phyloP scores from a whole-genome alignment of 2,329 filamentous ascomycete genomes.

The Microcyclosporella mali region DNA sequence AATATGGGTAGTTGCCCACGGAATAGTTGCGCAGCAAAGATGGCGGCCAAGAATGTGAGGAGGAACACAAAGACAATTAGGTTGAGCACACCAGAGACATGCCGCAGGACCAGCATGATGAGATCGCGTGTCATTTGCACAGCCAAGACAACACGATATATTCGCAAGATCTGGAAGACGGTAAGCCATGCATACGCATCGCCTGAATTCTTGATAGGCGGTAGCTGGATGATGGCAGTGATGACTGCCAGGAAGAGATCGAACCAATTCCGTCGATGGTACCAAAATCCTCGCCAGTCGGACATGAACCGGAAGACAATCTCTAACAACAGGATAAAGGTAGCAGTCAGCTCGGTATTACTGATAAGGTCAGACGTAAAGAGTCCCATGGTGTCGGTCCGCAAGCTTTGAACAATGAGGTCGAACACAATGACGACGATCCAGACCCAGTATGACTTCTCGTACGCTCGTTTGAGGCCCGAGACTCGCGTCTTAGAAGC shows the following conservation, averaged over 20 bases:
- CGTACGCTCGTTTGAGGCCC: slow-evolving; percentile 63
- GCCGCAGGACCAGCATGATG: slow-evolving; percentile 80
- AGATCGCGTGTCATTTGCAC: slow-evolving; percentile 81
- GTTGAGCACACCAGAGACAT: slow-evolving; percentile 85
- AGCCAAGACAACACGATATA: slow-evolving; percentile 85
- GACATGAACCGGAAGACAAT: slow-evolving; percentile 71
- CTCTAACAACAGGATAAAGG: slow-evolving; percentile 70
- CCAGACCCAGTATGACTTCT: slow-evolving; percentile 72
- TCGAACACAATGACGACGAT: slow-evolving; percentile 72
- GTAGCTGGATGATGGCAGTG: slow-evolving; percentile 79
- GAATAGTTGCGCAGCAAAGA: slow-evolving; percentile 89
- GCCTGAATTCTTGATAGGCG: slow-evolving; percentile 65
- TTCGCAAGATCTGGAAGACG: slow-evolving; percentile 85
- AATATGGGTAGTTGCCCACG: slow-evolving; percentile 67
- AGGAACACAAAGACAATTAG: slow-evolving; percentile 94
- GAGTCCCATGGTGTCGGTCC: slow-evolving; percentile 68
- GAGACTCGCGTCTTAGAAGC: slow-evolving; percentile 27
- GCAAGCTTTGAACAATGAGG: slow-evolving; percentile 69
- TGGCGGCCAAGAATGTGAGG: slow-evolving; percentile 86
- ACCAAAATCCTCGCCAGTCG: slow-evolving; percentile 77
- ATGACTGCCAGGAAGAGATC: slow-evolving; percentile 75
- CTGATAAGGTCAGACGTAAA: slow-evolving; percentile 60
- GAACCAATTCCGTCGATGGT: slow-evolving; percentile 66
- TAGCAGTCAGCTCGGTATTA: slow-evolving; percentile 67
- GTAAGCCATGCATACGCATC: slow-evolving; percentile 80